A percentile compares a stretch with the other conserved stretches of the same genome.
Evolutionary conservation across 805 yeast genomes (phyloP).

Genomic region (Cyberlindnera veronae): DNA sequence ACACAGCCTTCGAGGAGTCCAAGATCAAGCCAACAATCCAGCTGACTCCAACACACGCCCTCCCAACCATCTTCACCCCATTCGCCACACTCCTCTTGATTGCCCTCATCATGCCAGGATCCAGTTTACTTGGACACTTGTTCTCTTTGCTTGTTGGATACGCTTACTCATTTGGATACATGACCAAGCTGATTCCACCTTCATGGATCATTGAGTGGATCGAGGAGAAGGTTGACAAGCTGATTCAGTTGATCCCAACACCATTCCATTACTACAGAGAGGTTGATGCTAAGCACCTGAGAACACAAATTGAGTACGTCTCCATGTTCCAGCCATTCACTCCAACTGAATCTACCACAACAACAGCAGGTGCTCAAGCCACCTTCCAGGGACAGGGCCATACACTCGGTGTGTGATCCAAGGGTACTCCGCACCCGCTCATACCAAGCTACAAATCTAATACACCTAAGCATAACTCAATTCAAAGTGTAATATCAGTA

Average conservation of each 20-base stretch:
- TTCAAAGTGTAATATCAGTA: too few species aligned
- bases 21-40: constrained; percentile 38
- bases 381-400: background rate
- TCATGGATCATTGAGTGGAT: constrained; percentile 58
- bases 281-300: constrained; percentile 48
- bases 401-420: background rate
- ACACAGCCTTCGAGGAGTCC: constrained; percentile 49
- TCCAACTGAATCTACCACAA: background rate
- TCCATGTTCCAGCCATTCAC: constrained; percentile 23
- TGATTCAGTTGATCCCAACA: constrained; percentile 52
- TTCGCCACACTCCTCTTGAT: constrained; percentile 46
- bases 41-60: constrained; percentile 34
- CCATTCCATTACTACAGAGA: constrained; percentile 58
- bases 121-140: constrained; percentile 72
- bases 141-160: constrained; percentile 68
- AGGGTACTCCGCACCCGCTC: too few species aligned
- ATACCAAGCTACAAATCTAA: too few species aligned
- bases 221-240: constrained; percentile 49
- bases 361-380: constrained; percentile 1
- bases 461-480: too few species aligned
- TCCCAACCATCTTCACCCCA: constrained; percentile 64
- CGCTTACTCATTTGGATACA: constrained; percentile 52
- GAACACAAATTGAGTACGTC: constrained; percentile 32
- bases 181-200: constrained; percentile 62
- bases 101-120: constrained; percentile 55